Evolutionary conservation across 2,329 filamentous ascomycete genomes (phyloP).

Genomic region (Colletotrichum truncatum): DNA sequence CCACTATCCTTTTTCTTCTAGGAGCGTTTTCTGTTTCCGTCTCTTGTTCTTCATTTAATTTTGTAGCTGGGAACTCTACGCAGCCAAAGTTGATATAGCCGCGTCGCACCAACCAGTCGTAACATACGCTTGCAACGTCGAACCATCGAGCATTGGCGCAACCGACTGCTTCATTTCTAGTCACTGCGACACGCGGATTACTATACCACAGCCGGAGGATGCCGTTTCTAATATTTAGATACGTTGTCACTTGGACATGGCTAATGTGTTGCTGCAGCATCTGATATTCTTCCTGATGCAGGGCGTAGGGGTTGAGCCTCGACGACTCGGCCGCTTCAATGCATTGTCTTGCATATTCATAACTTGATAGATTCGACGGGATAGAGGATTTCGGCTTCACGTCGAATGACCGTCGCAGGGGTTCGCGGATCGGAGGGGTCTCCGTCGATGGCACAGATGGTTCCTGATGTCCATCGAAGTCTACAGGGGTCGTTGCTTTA

Average conservation of each 20-base stretch:
- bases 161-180: conserved; percentile 85
- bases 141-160: conserved; percentile 93
- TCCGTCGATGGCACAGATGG: conserved; percentile 32
- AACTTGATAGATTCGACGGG: conserved; percentile 74
- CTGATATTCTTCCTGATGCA: conserved; percentile 86
- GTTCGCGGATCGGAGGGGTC: conserved; percentile 31
- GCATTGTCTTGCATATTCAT: conserved; percentile 90
- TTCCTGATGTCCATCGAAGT: conserved; percentile 42
- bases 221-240: conserved; percentile 94
- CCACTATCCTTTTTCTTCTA: conserved; percentile 72
- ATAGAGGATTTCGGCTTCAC: conserved; percentile 85
- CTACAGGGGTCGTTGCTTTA: conserved; percentile 70
- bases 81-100: conserved; percentile 99
- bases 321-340: conserved; percentile 90
- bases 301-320: conserved; percentile 85
- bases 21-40: conserved; percentile 46
- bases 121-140: conserved; percentile 85
- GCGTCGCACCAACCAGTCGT: conserved; percentile 89
- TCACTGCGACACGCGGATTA: conserved; percentile 85
- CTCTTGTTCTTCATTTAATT: conserved; percentile 46
- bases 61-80: conserved; percentile 69
- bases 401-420: conserved; percentile 56
- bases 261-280: conserved; percentile 85
- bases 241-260: conserved; percentile 89
- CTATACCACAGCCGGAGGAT: conserved; percentile 90